Evolutionary conservation across 768 basidiomycete species (phyloP).

Genomic region (Goffeauzyma gilvescens): DNA sequence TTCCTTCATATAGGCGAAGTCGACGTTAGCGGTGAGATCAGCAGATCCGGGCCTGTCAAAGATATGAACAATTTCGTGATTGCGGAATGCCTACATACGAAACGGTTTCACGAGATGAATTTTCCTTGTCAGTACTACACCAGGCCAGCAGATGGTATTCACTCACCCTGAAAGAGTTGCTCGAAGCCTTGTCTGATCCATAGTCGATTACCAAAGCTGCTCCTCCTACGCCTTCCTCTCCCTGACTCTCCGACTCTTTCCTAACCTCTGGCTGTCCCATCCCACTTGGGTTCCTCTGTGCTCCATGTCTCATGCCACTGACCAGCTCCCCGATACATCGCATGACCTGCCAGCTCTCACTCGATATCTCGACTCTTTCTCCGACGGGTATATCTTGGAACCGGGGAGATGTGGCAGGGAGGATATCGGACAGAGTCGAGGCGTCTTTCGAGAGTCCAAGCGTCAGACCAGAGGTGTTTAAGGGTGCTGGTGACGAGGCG

Average conservation of each 20-base stretch:
- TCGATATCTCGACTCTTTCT: conserved; percentile 61
- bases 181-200: conserved; percentile 51
- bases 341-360: conserved; percentile 48
- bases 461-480: conserved; percentile 37
- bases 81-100: conserved; percentile 59
- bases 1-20: conserved; percentile 74
- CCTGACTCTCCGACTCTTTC: conserved; percentile 3
- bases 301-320: conserved; percentile 9
- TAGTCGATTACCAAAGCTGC: conserved; percentile 74
- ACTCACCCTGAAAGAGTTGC: conserved; percentile 62
- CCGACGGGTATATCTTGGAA: conserved; percentile 53
- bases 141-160: neutral
- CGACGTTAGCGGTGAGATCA: conserved; percentile 91
- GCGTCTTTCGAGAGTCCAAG: conserved; percentile 48
- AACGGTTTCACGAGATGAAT: neutral
- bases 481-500: conserved; percentile 8
- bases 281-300: conserved; percentile 1
- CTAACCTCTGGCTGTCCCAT: conserved; percentile 1
- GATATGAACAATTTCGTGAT: conserved; percentile 64
- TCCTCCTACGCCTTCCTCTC: conserved; percentile 21
- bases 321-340: conserved; percentile 51
- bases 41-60: conserved; percentile 71
- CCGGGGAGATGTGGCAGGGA: conserved; percentile 43
- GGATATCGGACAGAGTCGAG: conserved; percentile 39
- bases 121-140: neutral